Conservation (phyloP, 129 eudicot species). For the Lactuca sativa region DNA sequence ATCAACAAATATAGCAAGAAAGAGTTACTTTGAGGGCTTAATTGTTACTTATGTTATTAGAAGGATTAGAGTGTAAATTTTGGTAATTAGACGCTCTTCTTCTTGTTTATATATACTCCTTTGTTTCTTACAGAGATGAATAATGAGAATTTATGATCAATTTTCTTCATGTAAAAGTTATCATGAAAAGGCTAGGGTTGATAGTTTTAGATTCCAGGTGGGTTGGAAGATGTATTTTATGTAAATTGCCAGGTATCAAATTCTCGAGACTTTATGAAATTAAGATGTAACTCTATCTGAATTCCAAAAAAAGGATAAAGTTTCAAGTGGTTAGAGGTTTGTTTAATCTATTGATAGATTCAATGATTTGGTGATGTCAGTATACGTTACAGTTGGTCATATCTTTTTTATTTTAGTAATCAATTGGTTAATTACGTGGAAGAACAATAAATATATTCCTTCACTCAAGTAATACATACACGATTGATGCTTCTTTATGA, state of each 20-base stretch:
- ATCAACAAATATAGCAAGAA: no score
- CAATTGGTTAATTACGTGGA: neutral
- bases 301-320: no score
- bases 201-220: neutral
- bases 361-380: conserved; percentile 89
- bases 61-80: no score
- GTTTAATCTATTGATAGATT: conserved; percentile 86
- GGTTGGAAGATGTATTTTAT: neutral
- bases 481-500: conserved; percentile 92
- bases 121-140: no score
- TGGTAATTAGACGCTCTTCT: no score
- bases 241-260: neutral
- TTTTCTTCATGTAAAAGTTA: no score
- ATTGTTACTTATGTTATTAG: no score
- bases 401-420: conserved; percentile 48
- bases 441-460: conserved; percentile 18
- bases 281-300: no score
- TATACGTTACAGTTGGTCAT: conserved; percentile 92
- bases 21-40: no score
- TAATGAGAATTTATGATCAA: no score
- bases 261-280: neutral
- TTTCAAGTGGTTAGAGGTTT: no score
- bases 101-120: no score
- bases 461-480: conserved; percentile 58
- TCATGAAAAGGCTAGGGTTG: neutral